Evolutionary conservation across 2,329 filamentous ascomycete species (phyloP), one percentile per base, ranked within the genome.

Genomic region (Fonsecaea nubica): DNA sequence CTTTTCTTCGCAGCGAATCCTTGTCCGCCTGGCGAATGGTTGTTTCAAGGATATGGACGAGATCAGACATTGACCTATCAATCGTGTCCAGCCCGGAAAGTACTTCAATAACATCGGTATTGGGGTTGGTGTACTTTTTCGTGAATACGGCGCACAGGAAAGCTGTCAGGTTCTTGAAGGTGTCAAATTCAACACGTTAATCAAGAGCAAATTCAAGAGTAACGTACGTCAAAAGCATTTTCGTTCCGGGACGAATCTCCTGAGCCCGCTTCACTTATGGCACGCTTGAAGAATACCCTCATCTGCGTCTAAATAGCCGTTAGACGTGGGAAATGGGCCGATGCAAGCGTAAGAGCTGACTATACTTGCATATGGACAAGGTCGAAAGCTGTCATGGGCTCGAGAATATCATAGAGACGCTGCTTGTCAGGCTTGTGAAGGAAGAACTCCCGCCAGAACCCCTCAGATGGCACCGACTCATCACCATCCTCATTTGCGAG

Each of bases 381-480:
- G 72, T 93, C 89, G 71, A 92, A 89, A 5, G 92, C 87, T 59
- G 86, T 85, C 48, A 95, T 82, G n/a, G 85, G 82, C 69, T 89
- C 86, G 68, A 99, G 82, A 56, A 93, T 85, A 58, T 81, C 82
- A 76, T 87, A 86, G 70, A 99, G 81, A 57, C 88, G 86, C 4
- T 83, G 77, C 62, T 87, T 85, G 76, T 97, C 92, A 25, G 94
- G 93, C 69, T 89, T 89, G 65, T 97, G 84, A 42, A 99, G 85
- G 78, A 99, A 99, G 80, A 99, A 93, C 79, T 97, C 95, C 72
- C 88, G 86, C 95, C 95, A 99, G 81, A 97, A 99, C 52, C 93
- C 94, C 67, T 97, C 92, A 0, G 92, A 87, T 69, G 93, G 90
- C 59, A 82, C 79, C 66, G 88, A 86, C 67, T 90, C 85, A 62